Evolutionary conservation across 129 eudicot species (phyloP), one percentile per base, ranked within the genome.

Genomic region (Ambrosia artemisiifolia): DNA sequence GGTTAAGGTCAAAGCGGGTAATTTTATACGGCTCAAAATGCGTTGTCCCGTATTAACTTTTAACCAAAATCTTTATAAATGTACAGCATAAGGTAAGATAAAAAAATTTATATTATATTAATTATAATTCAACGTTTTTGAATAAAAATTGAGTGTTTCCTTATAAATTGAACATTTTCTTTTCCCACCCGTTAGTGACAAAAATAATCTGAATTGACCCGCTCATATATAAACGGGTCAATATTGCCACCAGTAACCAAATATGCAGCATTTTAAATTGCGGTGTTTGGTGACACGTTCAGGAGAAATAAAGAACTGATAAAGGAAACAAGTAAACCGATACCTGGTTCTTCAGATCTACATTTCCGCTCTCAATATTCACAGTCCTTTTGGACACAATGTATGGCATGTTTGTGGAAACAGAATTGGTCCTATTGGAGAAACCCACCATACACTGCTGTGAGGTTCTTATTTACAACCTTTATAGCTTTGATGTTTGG

Each of bases 371-470:
- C 88, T n/a, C 84, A 76, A 44, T 88, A 92, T 71, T 85, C 98
- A 5, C 94, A 85, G 64, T 66, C 98, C 36, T 79, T 85, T 65
- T 84, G 72, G 72, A 83, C 84, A 51, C 98, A 92, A 67, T 88
- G 90, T 76, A 77, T 83, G 77, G 98, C 98, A n/a, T 92, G 98
- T 80, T 80, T 92, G 11, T 89, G 98, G 98, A 92, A 92, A 85
- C 98, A 84, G 40, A 78, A 92, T 42, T 85, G 87, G 88, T 92
- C 98, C 10, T 92, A 88, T 70, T 89, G 95, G 96, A 69, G 98
- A 74, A 92, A 92, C 71, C 90, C 98, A 4, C 86, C 87, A 32
- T 92, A 92, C 84, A 86, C 85, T 68, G 98, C 98, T n/a, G 88
- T 92, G 79, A 87, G 96, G 75, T 78, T 92, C 47, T 42, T 92